Evolutionary conservation across 805 yeast genomes (phyloP).

Genomic region (Pichia insulana): DNA sequence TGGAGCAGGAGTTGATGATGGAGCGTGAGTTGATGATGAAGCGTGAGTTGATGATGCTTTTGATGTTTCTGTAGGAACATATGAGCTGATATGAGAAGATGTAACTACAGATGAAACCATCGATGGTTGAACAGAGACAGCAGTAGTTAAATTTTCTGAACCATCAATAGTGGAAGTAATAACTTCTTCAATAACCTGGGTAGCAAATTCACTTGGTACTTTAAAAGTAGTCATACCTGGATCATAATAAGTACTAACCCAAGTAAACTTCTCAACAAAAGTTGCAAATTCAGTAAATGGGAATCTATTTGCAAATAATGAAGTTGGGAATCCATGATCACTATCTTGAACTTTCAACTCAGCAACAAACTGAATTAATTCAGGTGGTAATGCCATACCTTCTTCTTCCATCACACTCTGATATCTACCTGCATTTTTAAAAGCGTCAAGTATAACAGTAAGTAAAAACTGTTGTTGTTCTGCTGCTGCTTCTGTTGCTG

Average conservation of each 20-base stretch:
- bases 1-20: not conserved
- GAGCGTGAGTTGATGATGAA: not conserved
- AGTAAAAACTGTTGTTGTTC: slow-evolving; percentile 26
- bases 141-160: not conserved
- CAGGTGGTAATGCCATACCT: slow-evolving; percentile 22
- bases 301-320: slow-evolving; percentile 21
- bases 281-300: slow-evolving; percentile 29
- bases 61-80: not conserved
- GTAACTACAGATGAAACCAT: too few relatives aligned
- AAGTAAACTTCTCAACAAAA: slow-evolving; percentile 26
- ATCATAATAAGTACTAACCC: slow-evolving; percentile 24
- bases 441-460: slow-evolving; percentile 27
- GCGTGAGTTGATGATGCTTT: not conserved
- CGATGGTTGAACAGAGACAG: not conserved
- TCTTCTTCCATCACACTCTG: slow-evolving; percentile 28
- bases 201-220: slow-evolving; percentile 22
- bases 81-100: too few relatives aligned
- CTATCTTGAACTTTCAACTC: slow-evolving; percentile 11
- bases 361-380: slow-evolving; percentile 25
- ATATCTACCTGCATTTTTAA: slow-evolving; percentile 19
- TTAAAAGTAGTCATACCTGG: slow-evolving; percentile 20
- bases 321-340: slow-evolving; percentile 15
- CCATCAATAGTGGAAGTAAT: not conserved
- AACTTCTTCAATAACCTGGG: not conserved
- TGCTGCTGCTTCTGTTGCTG: slow-evolving; percentile 25